Conservation (phyloP, 1,284 basidiomycete genomes). For the Takashimella tepidaria region DNA sequence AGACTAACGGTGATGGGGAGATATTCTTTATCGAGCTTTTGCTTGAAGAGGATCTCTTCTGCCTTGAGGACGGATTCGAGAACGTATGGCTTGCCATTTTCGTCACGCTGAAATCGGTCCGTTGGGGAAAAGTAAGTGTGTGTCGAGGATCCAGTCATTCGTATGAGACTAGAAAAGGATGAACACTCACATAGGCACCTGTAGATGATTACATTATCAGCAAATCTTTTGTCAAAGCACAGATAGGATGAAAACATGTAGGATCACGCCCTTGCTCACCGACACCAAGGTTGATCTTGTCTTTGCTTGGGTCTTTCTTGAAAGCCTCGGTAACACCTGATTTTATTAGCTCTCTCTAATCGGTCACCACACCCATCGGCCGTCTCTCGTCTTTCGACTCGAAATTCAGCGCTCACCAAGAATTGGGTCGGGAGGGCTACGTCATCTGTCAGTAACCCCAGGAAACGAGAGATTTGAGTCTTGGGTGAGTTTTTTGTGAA, state of each 20-base stretch:
- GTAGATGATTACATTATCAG: too few species aligned
- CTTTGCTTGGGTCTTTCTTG: slow-evolving; percentile 78
- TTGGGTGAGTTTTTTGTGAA: neutral
- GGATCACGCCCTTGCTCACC: too few species aligned
- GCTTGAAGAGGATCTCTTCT: slow-evolving; percentile 55
- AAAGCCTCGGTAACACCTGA: slow-evolving; percentile 36
- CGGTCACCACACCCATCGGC: neutral
- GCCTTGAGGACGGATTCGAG: slow-evolving; percentile 83
- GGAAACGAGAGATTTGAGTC: too few species aligned
- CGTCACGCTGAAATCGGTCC: slow-evolving; percentile 72
- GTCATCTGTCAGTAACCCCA: neutral
- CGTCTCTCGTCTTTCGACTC: neutral
- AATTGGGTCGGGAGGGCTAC: neutral
- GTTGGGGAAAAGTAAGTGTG: too few species aligned
- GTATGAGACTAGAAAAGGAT: too few species aligned
- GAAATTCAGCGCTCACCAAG: neutral
- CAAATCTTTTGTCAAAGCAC: neutral
- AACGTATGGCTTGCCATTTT: slow-evolving; percentile 91
- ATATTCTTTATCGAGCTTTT: slow-evolving; percentile 91
- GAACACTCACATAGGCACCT: slow-evolving; percentile 41
- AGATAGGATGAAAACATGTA: neutral
- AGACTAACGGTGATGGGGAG: slow-evolving; percentile 73
- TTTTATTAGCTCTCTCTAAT: neutral
- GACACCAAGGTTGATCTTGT: slow-evolving; percentile 94
- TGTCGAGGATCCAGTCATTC: neutral